phyloP scores from a whole-genome alignment of 371 early-diverging fungal genomes.

The Enterocytospora artemiae region DNA sequence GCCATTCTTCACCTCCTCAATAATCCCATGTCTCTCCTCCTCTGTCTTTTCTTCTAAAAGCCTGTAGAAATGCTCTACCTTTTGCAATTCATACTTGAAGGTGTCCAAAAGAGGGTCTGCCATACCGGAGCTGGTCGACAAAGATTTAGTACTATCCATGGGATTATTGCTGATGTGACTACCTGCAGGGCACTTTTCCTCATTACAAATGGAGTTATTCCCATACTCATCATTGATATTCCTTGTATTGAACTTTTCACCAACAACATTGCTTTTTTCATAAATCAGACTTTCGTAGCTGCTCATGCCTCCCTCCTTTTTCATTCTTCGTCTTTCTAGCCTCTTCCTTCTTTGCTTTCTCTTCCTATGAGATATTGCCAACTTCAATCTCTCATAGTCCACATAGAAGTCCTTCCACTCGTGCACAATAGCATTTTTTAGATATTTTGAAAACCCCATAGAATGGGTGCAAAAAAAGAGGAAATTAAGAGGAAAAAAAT shows the following conservation, averaged over 20 bases:
- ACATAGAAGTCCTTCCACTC: slow-evolving; percentile 56
- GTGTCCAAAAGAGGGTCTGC: neutral
- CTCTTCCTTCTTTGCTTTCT: slow-evolving; percentile 20
- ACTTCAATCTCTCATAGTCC: slow-evolving; percentile 36
- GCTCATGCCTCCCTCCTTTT: slow-evolving; percentile 43
- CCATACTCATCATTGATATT: neutral
- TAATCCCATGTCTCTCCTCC: neutral
- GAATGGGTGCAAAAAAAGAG: slow-evolving; percentile 7
- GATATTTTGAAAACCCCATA: slow-evolving; percentile 52
- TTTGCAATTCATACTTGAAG: neutral
- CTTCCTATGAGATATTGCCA: slow-evolving; percentile 6
- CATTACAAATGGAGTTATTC: neutral
- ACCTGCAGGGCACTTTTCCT: too few relatives aligned
- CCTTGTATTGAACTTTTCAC: neutral
- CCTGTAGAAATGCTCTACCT: neutral
- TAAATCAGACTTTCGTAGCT: slow-evolving; percentile 46
- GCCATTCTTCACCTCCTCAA: too few relatives aligned
- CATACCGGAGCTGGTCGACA: neutral
- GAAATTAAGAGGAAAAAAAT: neutral
- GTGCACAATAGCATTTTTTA: slow-evolving; percentile 51
- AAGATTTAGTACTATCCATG: neutral
- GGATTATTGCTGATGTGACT: neutral
- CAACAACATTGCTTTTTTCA: slow-evolving; percentile 40
- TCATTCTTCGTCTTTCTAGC: slow-evolving; percentile 43
- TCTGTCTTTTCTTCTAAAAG: neutral